These are phyloP conservation scores for Sporopachydermia quercuum DNA, from an alignment of 805 yeast genomes.

Conservation along the genomic window DNA sequence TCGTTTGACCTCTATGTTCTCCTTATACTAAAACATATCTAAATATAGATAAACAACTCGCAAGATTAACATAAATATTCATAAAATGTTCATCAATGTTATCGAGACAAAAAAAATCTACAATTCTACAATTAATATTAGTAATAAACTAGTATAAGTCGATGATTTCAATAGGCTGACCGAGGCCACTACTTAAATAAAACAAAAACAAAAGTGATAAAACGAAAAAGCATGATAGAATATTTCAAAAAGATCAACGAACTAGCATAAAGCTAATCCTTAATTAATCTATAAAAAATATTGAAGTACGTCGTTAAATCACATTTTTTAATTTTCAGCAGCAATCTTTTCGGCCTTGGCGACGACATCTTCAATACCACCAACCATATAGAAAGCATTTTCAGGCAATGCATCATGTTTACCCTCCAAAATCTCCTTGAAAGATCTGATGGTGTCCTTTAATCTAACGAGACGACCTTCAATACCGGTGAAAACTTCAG, in stretches of 20 bases:
- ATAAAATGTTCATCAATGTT: too few species aligned
- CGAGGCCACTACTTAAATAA: neutral
- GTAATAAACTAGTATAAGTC: neutral
- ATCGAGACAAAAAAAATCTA: too few species aligned
- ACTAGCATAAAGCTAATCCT: neutral
- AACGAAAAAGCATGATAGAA: neutral
- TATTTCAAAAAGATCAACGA: too few species aligned
- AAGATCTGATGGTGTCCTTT: constrained; percentile 86
- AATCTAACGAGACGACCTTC: constrained; percentile 95
- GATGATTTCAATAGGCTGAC: neutral
- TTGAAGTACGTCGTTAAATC: neutral
- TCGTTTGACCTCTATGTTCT: too few species aligned
- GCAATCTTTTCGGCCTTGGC: constrained; percentile 99
- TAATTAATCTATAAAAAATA: constrained; percentile 8
- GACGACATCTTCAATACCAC: constrained; percentile 97
- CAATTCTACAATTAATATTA: too few species aligned
- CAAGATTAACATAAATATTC: too few species aligned
- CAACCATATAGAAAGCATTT: constrained; percentile 99
- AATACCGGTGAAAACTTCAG: constrained; percentile 99
- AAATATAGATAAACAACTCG: too few species aligned
- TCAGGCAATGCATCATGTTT: constrained; percentile 98
- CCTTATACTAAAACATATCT: too few species aligned
- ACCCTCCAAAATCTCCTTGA: constrained; percentile 96
- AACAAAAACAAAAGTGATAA: constrained; percentile 1
- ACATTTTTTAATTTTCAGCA: constrained; percentile 68